A percentile compares a stretch with the other conserved stretches of the same genome.
Conservation (phyloP, 129 eudicot genomes). For the Flaveria sonorensis region DNA sequence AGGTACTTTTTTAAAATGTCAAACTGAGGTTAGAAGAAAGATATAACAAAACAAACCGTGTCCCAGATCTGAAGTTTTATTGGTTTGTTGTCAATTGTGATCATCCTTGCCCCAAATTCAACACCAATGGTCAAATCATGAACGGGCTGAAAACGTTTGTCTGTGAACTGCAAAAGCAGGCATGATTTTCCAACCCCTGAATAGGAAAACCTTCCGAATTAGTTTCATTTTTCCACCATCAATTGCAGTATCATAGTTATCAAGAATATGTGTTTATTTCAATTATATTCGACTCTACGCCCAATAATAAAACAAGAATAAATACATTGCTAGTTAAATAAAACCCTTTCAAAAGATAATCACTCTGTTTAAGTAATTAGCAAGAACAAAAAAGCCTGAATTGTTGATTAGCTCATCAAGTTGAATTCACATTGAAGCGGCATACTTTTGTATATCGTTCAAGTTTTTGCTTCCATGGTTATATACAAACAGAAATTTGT, state of each 20-base stretch:
- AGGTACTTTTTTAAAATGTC: neutral
- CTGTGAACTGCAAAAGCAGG: slow-evolving; percentile 92
- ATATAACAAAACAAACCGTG: slow-evolving; percentile 34
- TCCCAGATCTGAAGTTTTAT: slow-evolving; percentile 82
- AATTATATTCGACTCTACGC: neutral
- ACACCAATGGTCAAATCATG: slow-evolving; percentile 95
- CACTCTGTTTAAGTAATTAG: neutral
- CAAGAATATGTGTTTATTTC: neutral
- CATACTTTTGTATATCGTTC: neutral
- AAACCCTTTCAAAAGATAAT: neutral
- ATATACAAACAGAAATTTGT: neutral
- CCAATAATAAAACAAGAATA: neutral
- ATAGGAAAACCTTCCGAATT: neutral
- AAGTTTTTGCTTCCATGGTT: neutral
- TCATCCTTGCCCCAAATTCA: slow-evolving; percentile 97
- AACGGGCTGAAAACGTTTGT: slow-evolving; percentile 92
- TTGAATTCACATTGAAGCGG: neutral
- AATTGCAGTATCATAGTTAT: neutral
- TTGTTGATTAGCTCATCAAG: neutral
- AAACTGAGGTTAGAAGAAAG: neutral
- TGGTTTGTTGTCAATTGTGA: slow-evolving; percentile 80
- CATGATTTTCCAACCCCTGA: slow-evolving; percentile 62
- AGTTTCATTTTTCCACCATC: slow-evolving; percentile 1
- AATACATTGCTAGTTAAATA: neutral
- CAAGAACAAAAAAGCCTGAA: neutral